Percentiles rank a stretch among this genome's conserved stretches.
Evolutionary conservation across 345 rosid genomes (phyloP).

Genomic region (Alliaria petiolata): DNA sequence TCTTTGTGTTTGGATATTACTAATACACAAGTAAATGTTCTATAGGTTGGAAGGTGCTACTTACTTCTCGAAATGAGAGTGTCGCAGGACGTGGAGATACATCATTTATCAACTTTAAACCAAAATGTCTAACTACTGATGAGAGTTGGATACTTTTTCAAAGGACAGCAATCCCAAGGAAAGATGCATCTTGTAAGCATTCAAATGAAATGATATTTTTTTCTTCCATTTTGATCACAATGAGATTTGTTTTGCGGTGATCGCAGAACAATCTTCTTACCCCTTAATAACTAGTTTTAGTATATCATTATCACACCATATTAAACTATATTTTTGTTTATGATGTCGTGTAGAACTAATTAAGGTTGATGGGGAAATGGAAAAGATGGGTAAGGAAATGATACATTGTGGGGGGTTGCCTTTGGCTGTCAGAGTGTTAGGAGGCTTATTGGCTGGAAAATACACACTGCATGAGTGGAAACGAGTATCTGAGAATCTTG

Average conservation of each 20-base stretch:
- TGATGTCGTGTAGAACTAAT: background rate
- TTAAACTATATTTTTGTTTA: no score
- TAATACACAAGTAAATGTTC: background rate
- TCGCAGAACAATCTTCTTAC: no score
- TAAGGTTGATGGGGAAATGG: background rate
- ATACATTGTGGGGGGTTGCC: constrained; percentile 16
- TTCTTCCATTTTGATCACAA: no score
- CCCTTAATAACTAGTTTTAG: no score
- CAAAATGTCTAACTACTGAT: background rate
- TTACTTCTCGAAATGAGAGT: constrained; percentile 38
- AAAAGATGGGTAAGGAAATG: background rate
- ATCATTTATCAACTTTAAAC: background rate
- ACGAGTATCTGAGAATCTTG: background rate
- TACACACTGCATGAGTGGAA: background rate
- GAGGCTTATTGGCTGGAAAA: background rate
- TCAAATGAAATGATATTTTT: no score
- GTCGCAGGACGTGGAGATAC: constrained; percentile 15
- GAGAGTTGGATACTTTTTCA: constrained; percentile 41
- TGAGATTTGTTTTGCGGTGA: background rate
- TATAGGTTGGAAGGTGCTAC: constrained; percentile 37
- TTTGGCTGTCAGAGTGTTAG: background rate
- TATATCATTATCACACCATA: no score
- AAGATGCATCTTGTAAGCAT: constrained; percentile 8
- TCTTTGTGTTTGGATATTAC: no score
- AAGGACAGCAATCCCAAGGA: constrained; percentile 18